Evolutionary conservation across 306 rosid genomes (phyloP).

Genomic region (Quercus mongolica): DNA sequence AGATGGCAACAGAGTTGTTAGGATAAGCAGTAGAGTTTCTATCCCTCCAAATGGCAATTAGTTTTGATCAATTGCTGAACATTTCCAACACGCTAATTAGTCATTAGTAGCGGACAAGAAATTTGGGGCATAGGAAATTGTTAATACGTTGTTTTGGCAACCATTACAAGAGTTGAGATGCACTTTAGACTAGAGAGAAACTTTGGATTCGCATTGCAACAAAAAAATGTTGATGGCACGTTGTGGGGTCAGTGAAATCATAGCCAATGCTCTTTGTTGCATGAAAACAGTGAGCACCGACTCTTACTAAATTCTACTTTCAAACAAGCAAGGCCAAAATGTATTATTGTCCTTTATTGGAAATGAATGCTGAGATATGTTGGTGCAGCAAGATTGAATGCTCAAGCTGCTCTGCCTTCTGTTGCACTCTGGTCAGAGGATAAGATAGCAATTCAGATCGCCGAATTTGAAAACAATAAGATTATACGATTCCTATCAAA

Average conservation of each 20-base stretch:
- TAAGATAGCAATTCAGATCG: slow-evolving; percentile 7
- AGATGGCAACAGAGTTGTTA: background rate
- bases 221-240: background rate
- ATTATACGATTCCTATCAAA: no score
- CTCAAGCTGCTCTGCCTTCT: slow-evolving; percentile 17
- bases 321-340: slow-evolving; percentile 27
- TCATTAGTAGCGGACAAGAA: no score
- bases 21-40: no score
- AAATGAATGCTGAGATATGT: slow-evolving; percentile 28
- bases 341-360: slow-evolving; percentile 30
- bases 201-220: background rate
- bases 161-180: background rate
- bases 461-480: background rate
- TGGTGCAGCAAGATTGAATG: slow-evolving; percentile 21
- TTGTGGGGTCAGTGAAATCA: background rate
- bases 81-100: no score
- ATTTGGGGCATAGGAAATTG: no score
- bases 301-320: slow-evolving; percentile 5
- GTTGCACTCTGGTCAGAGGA: slow-evolving; percentile 10
- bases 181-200: background rate
- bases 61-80: no score
- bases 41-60: no score
- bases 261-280: background rate
- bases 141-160: background rate
- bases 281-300: background rate